Conservation (phyloP, 164 flowering plant species). For the Magnolia kwangsiensis region DNA sequence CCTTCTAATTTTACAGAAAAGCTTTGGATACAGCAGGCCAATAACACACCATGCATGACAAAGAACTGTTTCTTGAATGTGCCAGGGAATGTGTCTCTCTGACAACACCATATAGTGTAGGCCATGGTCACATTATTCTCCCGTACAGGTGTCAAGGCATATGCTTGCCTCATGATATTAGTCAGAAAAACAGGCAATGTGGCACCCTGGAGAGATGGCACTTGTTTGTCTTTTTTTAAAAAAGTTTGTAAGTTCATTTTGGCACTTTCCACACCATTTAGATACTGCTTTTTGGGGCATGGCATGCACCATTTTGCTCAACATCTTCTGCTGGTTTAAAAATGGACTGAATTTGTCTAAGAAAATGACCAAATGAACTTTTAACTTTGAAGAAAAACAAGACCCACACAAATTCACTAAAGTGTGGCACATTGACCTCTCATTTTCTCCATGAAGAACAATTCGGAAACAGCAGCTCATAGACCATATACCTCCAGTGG, state of each 20-base stretch:
- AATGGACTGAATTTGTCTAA: neutral
- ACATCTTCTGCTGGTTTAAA: neutral
- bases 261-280: neutral
- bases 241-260: neutral
- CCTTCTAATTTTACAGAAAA: no score
- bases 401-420: neutral
- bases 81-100: no score
- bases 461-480: neutral
- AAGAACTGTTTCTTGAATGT: no score
- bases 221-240: neutral
- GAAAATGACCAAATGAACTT: neutral
- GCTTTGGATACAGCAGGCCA: no score
- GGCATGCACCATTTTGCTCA: neutral
- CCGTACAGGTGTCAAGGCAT: neutral
- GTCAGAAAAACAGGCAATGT: neutral
- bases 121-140: neutral
- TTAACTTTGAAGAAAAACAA: neutral
- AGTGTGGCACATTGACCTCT: neutral
- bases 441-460: slow-evolving; percentile 3
- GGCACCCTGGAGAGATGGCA: neutral
- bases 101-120: neutral
- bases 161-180: neutral
- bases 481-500: slow-evolving; percentile 72
- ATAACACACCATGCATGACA: no score
- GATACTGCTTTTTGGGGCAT: neutral